These are phyloP conservation scores for Phylloporus rhodoxanthus DNA, from an alignment of 768 basidiomycete genomes.

Conservation along the genomic window DNA sequence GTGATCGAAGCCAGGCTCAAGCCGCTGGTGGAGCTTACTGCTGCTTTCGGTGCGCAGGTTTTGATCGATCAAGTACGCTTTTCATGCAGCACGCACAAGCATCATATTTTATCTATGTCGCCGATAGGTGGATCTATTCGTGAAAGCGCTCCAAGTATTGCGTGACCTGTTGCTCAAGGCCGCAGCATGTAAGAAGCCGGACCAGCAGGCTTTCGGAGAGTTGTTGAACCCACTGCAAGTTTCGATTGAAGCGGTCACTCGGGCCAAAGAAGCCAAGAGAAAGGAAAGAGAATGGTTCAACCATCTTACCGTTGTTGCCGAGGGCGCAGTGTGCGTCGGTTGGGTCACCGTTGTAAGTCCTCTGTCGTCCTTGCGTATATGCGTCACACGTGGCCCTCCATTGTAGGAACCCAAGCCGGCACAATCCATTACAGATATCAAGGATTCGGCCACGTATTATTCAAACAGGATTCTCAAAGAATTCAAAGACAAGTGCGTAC, in stretches of 20 bases:
- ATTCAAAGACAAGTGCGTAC: conserved; percentile 81
- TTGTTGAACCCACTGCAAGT: conserved; percentile 65
- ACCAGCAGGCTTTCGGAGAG: conserved; percentile 47
- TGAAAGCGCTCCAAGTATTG: conserved; percentile 61
- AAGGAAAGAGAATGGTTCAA: conserved; percentile 78
- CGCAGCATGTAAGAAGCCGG: conserved; percentile 75
- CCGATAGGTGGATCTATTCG: conserved; percentile 59
- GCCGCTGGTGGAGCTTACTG: conserved; percentile 68
- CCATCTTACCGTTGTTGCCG: conserved; percentile 76
- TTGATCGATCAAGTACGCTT: conserved; percentile 72
- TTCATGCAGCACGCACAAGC: conserved; percentile 1
- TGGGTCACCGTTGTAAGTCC: conserved; percentile 80
- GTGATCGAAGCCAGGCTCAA: conserved; percentile 71
- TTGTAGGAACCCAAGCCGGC: conserved; percentile 69
- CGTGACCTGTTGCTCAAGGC: conserved; percentile 64
- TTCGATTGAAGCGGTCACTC: conserved; percentile 69
- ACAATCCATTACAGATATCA: conserved; percentile 72
- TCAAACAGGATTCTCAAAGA: conserved; percentile 87
- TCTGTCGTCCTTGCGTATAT: neutral
- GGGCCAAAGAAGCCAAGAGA: conserved; percentile 75
- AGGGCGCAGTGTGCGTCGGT: conserved; percentile 73
- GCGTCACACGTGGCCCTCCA: neutral
- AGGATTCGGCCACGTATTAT: conserved; percentile 84
- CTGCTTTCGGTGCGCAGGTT: conserved; percentile 58
- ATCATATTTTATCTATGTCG: conserved; percentile 3